Conservation (phyloP, 176 grass and related monocot species). For the Avena atlantica region DNA sequence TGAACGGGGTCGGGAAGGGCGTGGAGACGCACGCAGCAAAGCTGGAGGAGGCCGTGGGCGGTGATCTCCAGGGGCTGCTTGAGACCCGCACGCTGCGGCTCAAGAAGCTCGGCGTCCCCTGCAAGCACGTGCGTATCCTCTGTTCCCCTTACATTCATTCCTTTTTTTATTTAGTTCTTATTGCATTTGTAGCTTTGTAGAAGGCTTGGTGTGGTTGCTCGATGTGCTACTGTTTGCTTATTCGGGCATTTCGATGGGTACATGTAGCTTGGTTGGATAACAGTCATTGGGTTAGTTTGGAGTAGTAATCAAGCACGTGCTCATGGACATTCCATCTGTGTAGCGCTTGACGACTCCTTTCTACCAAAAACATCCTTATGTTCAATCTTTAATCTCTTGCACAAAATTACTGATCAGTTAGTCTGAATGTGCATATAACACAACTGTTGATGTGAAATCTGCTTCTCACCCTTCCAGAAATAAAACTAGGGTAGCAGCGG, state of each 20-base stretch:
- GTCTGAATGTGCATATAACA: too few relatives aligned
- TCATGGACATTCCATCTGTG: too few relatives aligned
- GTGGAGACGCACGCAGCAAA: conserved; percentile 75
- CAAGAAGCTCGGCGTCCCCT: conserved; percentile 90
- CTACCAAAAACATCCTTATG: too few relatives aligned
- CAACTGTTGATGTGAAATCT: too few relatives aligned
- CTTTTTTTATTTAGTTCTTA: neutral
- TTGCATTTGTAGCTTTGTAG: neutral
- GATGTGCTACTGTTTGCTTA: neutral
- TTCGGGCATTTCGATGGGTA: neutral
- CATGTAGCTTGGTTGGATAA: neutral
- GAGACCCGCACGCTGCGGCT: conserved; percentile 77
- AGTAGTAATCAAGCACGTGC: neutral
- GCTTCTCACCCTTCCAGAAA: too few relatives aligned
- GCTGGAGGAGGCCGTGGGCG: conserved; percentile 70
- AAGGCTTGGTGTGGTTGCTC: neutral
- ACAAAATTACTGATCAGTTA: too few relatives aligned
- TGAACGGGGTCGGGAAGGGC: conserved; percentile 74
- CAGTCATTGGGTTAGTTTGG: neutral
- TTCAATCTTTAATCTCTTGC: too few relatives aligned
- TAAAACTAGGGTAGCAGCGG: too few relatives aligned
- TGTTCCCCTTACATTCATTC: neutral
- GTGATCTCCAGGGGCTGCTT: conserved; percentile 74
- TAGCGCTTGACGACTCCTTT: too few relatives aligned
- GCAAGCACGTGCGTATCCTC: conserved; percentile 65